Base-by-base conservation (phyloP, 2,329 filamentous ascomycete species). In the Phaeosphaeria sp. region DNA sequence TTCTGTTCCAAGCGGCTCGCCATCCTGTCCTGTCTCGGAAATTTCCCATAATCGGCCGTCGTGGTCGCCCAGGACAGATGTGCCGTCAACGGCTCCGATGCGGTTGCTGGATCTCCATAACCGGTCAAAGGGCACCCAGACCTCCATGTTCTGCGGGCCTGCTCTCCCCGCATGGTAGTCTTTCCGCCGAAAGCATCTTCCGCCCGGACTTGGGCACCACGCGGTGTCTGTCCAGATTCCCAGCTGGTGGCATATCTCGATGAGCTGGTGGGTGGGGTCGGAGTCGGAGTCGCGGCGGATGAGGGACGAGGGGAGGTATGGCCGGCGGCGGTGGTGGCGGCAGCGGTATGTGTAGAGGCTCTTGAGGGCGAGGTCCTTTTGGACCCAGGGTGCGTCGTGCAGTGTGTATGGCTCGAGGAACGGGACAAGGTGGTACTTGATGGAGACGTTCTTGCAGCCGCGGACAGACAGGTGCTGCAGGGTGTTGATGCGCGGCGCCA, bases 361-460 rank as follows among this genome's bases (percentile, higher is more conserved):
- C 72, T 84, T 85, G 55, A 88, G 78, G 6, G 84, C 84, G 42
- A 86, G 80, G 27, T 78, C 77, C 30, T 72, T 78, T 49, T 75
- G 77, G 55, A 73, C 74, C 76, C 81, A 80, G 3, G 76, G 71
- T 54, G 69, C 71, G 75, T 79, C 69, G 18, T 69, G 67, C n/a
- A 74, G 80, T 4, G 76, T 74, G 78, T 78, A 77, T 3, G 78
- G 72, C 59, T 77, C 77, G 43, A 80, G 79, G 63, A 85, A 87
- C 1, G 85, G 85, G 52, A 87, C 84, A 58, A 88, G 84, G 67
- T 88, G 85, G 68, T 88, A 87, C 68, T 88, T 88, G 63, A 88
- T 81, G 13, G 85, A 87, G 39, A 88, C 85, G 69, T 88, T 87
- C 74, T 87, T 87, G 78, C 85, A 88, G 20, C 85, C 85, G 21